phyloP scores from a whole-genome alignment of 495 filamentous ascomycete species.

The Neurospora cerealis region DNA sequence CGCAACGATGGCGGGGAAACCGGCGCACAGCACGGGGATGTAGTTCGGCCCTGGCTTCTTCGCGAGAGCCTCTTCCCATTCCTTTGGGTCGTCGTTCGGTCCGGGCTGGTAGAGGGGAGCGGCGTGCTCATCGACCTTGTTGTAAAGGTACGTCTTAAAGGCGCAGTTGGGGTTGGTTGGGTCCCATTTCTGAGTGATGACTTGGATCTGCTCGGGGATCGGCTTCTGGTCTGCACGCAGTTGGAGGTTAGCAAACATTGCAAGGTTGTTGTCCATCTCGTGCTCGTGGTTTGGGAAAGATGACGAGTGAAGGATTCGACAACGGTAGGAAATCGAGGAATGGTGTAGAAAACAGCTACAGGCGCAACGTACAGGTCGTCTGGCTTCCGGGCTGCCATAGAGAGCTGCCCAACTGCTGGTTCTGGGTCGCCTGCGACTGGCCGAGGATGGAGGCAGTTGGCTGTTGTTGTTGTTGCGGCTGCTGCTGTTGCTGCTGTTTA shows the following conservation, averaged over 20 bases:
- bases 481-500: constrained; percentile 24
- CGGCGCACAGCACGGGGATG: constrained; percentile 56
- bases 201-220: constrained; percentile 72
- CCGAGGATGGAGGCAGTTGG: constrained; percentile 15
- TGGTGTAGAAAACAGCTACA: background rate
- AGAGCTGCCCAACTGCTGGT: constrained; percentile 27
- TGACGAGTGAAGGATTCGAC: background rate
- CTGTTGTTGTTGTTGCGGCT: constrained; percentile 24
- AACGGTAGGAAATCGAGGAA: background rate
- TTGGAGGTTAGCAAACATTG: constrained; percentile 8
- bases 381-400: constrained; percentile 40
- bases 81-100: constrained; percentile 64
- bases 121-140: constrained; percentile 67
- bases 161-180: constrained; percentile 56
- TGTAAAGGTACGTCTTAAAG: constrained; percentile 92
- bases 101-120: constrained; percentile 76
- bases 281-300: background rate
- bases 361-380: constrained; percentile 27
- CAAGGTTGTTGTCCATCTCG: background rate
- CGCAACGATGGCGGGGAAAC: constrained; percentile 53
- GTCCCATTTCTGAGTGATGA: constrained; percentile 78
- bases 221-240: constrained; percentile 55
- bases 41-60: constrained; percentile 70
- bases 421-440: constrained; percentile 25
- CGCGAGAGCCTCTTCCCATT: constrained; percentile 88